Evolutionary conservation across 108 stramenopile species (phyloP), one percentile per base, ranked within the genome.

Genomic region (Fragilariopsis cylindrus): DNA sequence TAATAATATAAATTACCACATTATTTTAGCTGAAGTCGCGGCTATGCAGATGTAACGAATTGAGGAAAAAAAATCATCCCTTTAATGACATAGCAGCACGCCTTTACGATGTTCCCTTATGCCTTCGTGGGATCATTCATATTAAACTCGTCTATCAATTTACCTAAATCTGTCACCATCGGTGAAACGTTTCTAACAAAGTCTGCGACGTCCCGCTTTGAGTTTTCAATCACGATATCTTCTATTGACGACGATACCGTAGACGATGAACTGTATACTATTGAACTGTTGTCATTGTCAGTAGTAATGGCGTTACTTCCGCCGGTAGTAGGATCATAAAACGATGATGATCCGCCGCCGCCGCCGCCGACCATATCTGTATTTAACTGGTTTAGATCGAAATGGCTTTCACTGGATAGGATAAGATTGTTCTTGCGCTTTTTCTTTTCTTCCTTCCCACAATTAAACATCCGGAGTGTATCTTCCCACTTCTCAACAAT

Each of bases 121-220:
- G 88, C 90, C 67, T 77, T 76, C 6, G 84, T 65, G n/a, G 86
- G 90, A 74, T 91, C 90, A 58, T 91, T 81, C 86, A 87, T 87
- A 58, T 87, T 87, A 49, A 91, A 60, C 73, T 88, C 79, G 1
- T 82, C 69, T 7, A 91, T 80, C 68, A 88, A 30, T n/a, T 46
- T 57, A 2, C 64, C 76, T 19, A 91, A 47, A n/a, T 86, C 90
- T 39, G 54, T 48, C 1, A 86, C 48, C 4, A 87, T 60, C 8
- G 84, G 84, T 2, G 48, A 49, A 56, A 80, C 44, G 19, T 82
- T 74, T 50, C 71, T 45, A 11, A 75, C 76, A 74, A 86, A 84
- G 16, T 82, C 65, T 19, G 48, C 19, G 4, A 55, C 48, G 11
- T 76, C 65, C 12, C 58, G 40, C 66, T 73, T 70, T 30, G 78